These are phyloP conservation scores for Phanerochaete carnosa DNA, from an alignment of 768 basidiomycete species.

Conservation along the genomic window DNA sequence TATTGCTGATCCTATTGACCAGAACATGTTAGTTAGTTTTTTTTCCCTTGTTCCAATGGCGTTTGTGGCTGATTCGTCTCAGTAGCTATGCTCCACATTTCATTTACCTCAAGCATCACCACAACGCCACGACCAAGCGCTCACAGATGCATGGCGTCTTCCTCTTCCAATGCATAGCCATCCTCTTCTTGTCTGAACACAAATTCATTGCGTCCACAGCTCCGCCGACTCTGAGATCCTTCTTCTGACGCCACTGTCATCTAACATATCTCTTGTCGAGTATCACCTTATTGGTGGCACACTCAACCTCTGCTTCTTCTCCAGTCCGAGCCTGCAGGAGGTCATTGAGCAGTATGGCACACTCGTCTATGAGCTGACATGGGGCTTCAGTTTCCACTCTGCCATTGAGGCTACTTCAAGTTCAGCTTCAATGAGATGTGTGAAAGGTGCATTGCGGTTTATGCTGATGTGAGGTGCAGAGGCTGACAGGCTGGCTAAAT, in stretches of 20 bases:
- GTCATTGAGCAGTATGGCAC: constrained; percentile 72
- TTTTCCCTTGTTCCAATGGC: background rate
- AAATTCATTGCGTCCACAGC: constrained; percentile 28
- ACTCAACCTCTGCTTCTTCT: constrained; percentile 76
- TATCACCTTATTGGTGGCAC: constrained; percentile 75
- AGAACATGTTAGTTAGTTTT: constrained; percentile 64
- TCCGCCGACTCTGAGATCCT: constrained; percentile 73
- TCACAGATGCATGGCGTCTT: constrained; percentile 76
- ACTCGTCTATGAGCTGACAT: constrained; percentile 63
- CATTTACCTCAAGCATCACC: constrained; percentile 71
- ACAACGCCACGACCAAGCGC: constrained; percentile 43
- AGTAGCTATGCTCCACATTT: constrained; percentile 70
- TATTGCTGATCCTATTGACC: constrained; percentile 56
- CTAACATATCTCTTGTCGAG: constrained; percentile 57
- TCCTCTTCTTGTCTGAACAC: background rate
- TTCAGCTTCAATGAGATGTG: constrained; percentile 54
- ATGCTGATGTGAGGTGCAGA: background rate
- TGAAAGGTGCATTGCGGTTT: constrained; percentile 46
- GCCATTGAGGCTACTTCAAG: constrained; percentile 56
- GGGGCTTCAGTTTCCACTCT: constrained; percentile 81
- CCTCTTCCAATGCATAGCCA: constrained; percentile 40
- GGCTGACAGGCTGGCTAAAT: constrained; percentile 31
- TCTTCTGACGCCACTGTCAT: constrained; percentile 53
- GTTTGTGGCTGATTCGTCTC: background rate
- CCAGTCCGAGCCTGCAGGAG: constrained; percentile 40